phyloP scores from a whole-genome alignment of 257 asterid species.

The Mitragyna speciosa region DNA sequence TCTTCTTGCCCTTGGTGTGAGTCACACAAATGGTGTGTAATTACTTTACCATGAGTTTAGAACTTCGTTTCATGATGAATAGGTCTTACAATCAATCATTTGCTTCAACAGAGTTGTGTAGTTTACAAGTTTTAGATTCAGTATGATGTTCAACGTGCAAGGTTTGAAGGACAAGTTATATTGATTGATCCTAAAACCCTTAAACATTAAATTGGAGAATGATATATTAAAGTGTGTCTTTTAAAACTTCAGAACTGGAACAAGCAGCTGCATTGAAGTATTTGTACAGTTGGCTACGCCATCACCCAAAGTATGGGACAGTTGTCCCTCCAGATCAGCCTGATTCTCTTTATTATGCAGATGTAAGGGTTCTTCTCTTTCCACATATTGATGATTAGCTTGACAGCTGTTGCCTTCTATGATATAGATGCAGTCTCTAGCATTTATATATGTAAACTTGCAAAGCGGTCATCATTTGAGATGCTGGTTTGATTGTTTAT shows the following conservation, averaged over 20 bases:
- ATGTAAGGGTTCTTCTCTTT: conserved; percentile 51
- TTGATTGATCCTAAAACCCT: neutral
- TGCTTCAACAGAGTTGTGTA: neutral
- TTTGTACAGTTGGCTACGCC: conserved; percentile 88
- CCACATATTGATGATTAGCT: neutral
- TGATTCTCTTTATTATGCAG: conserved; percentile 74
- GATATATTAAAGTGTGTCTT: conserved; percentile 7
- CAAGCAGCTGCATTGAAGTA: conserved; percentile 92
- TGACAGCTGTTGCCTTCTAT: neutral
- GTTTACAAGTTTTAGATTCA: neutral
- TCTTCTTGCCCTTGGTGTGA: conserved; percentile 97
- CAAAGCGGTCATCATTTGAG: neutral
- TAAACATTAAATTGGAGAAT: neutral
- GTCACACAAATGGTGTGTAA: conserved; percentile 95
- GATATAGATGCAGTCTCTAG: conserved; percentile 1
- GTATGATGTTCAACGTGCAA: neutral
- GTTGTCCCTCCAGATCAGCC: conserved; percentile 72
- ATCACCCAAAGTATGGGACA: conserved; percentile 85
- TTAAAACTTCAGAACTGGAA: conserved; percentile 73
- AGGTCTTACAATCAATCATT: neutral
- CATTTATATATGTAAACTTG: neutral
- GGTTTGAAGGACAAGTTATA: neutral
- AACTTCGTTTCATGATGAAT: conserved; percentile 1
- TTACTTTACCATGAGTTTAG: conserved; percentile 10
- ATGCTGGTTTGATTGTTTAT: conserved; percentile 23